These are phyloP conservation scores for Lasiodiplodia citricola DNA, from an alignment of 2,329 filamentous ascomycete genomes.

Conservation along the genomic window DNA sequence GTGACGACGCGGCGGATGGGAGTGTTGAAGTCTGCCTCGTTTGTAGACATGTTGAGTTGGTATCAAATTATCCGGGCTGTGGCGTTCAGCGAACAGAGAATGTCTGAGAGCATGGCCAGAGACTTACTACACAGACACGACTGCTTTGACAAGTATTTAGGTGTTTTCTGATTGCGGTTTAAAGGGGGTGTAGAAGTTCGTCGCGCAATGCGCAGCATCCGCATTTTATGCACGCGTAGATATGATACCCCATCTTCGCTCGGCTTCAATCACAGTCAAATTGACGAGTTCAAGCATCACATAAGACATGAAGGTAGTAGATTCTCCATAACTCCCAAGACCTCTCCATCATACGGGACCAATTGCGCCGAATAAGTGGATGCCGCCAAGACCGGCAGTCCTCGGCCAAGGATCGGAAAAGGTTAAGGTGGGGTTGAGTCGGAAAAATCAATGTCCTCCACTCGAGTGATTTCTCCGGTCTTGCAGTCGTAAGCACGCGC, in stretches of 20 bases:
- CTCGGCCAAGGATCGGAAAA: not conserved
- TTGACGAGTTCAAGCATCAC: not conserved
- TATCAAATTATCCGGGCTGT: not conserved
- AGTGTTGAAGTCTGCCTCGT: constrained; percentile 9
- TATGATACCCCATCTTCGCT: not conserved
- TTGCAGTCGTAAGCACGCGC: constrained; percentile 1
- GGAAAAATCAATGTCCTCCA: constrained; percentile 13
- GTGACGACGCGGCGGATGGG: constrained; percentile 15
- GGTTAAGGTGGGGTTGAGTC: not conserved
- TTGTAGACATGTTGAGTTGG: not conserved
- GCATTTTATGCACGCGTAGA: not conserved
- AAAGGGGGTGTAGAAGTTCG: not conserved
- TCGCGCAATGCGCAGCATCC: not conserved
- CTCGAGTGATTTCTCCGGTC: not conserved
- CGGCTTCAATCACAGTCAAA: not conserved
- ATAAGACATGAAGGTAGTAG: not conserved
- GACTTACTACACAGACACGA: not conserved
- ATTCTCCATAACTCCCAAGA: not conserved
- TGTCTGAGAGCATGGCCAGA: not conserved
- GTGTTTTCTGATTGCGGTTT: not conserved
- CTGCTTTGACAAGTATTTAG: not conserved
- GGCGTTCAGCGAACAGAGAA: not conserved
- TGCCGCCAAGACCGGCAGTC: not conserved
- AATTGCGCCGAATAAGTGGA: constrained; percentile 13
- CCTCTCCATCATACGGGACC: not conserved